Evolutionary conservation across 495 filamentous ascomycete genomes (phyloP), one percentile per base, ranked within the genome.

Genomic region (Penicillium pulvis): DNA sequence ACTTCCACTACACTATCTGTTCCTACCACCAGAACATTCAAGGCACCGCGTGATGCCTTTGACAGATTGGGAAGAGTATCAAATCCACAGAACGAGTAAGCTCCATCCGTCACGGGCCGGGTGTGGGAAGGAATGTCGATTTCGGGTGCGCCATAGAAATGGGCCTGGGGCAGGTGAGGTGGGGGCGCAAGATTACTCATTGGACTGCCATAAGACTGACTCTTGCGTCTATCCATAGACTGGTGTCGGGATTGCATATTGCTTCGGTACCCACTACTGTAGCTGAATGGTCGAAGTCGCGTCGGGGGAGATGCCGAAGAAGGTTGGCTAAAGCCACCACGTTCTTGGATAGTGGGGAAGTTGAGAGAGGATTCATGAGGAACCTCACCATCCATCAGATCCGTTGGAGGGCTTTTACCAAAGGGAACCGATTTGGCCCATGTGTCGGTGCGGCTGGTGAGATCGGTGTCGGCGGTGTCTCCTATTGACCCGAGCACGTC

Each of bases 111-210:
- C 48, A 54, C 31, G 2, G 61, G 20, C 24, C 67, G 63, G 35
- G 55, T 64, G 36, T 69, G 73, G 17, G 45, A 63, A 8, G 71
- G 39, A 41, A 78, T 65, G 39, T 85, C 79, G 20, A 85, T 71
- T 20, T 87, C 79, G 1, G 84, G 86, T 2, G 81, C 73, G 16
- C 78, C 76, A 64, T 85, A 86, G 70, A 83, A 88, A 70, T 92
- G 88, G 9, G 90, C 77, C 71, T 95, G 92, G 0, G 88, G 86
- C 52, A 91, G 83, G 73, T 95, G 91, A 7, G 91, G 91, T 19
- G 87, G 83, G 33, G 91, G 90, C n/a, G 86, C 86, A 53, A 86
- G 63, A 31, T 72, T 73, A 52, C 69, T 63, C 57, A 74, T 70
- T 3, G 76, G 74, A 47, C 71, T 76, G 20, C 72, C 68, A 57